Base-by-base conservation (phyloP, 441 rosid species). In the Flueggea neowawraea region DNA sequence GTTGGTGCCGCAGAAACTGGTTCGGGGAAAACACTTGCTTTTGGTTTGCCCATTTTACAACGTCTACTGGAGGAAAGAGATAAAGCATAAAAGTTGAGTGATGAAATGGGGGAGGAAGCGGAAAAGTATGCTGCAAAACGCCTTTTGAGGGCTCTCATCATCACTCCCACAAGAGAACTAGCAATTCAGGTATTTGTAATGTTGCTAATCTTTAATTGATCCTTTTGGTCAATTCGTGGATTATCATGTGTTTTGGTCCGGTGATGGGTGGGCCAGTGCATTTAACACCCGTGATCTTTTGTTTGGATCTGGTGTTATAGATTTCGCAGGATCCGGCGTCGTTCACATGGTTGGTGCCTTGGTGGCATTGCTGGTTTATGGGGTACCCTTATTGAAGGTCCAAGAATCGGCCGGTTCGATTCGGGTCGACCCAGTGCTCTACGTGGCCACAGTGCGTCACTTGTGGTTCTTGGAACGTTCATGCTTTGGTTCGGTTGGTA, bases 1-100 rank as follows among this genome's bases (percentile, higher is more conserved):
- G 69, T 89, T 65, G 98, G 98, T 56, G 96, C 99, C 60, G 99
- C 98, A 10, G 99, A 89, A 84, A 95, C 98, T 28, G 99, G 99
- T 57, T 95, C 98, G 33, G 99, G 99, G 60, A 95, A 95, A 81
- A 95, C 99, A 14, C 97, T 95, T 73, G 97, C 99, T 70, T 95
- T 95, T 79, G 99, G 98, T 63, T 79, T 95, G 75, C 99, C 99
- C 56, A 88, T 95, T 68, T 61, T 91, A 77, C 99, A 95, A 61
- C 96, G 98, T 57, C 84, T 95, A 28, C 79, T 91, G 52, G 99
- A 91, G 56, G 99, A 95, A 75, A 74, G 76, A 59, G 98, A 86
- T 55, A 95, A 95, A 62, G 80, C 70, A 65, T 80, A 63, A 47
- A 85, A 74, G 44, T 55, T 78, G 82, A 44, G 41, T 57, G 88